Evolutionary conservation across 306 rosid genomes (phyloP), one percentile per base, ranked within the genome.

Genomic region (Prosopis cineraria): DNA sequence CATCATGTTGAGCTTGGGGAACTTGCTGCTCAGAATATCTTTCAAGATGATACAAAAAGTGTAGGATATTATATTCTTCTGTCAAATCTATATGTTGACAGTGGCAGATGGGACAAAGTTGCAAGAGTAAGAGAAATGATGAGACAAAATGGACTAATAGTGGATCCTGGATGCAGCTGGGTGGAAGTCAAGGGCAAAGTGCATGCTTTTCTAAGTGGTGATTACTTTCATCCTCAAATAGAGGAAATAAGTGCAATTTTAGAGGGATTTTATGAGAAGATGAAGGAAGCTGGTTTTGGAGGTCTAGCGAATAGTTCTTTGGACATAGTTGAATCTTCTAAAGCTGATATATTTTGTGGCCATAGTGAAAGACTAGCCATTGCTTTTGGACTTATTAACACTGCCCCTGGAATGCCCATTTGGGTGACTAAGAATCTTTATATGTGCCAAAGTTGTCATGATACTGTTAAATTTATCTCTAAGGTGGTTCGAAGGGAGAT

Each of bases 101-200:
- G 72, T 19, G 82, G 82, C 31, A 83, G 85, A 74, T 94, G 98
- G 98, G 94, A 90, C 75, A 88, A 88, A 63, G 94, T 89, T 16
- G 88, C 91, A 56, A 80, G 78, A 48, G 91, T 90, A 37, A 89
- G 96, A 77, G 81, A 78, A 83, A 71, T 75, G 79, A 94, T 92
- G 96, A 72, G 90, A 71, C 90, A 89, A 58, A 89, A 89, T n/a
- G 94, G 96, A 50, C 78, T 92, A 31, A 80, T 86, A 40, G 89
- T 89, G 11, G 98, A 94, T 85, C 88, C 98, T 17, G 98, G 98
- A 56, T 94, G 98, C 87, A 88, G 97, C 78, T 94, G 98, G 98
- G 90, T 91, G 64, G 98, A 94, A 83, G 71, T 88, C 17, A 90
- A 92, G 75, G 97, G 93, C 31, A 88, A 84, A 14, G 94, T 94